Base-by-base conservation (phyloP, 139 green algal genomes). In the Desmodesmus armatus region DNA sequence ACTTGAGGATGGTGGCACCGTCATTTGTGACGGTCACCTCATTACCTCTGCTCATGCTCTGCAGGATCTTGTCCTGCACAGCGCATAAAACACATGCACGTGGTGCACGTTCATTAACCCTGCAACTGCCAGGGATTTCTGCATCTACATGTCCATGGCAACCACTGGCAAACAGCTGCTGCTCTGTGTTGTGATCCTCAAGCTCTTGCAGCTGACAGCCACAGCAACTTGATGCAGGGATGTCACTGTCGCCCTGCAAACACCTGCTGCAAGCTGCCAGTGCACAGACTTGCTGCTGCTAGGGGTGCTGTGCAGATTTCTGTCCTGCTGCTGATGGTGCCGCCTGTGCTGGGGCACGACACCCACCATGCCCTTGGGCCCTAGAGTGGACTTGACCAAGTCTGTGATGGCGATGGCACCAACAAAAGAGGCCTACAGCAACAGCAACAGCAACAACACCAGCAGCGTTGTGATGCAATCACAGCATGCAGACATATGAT, bases 21-120 rank as follows among this genome's bases (percentile, higher is more conserved):
- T 99, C 98, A 70, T 99, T 99, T 15, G 98, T 99, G 2, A 99
- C 96, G 11, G 95, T 98, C 5, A 99, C 91, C 23, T 96, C 86
- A 35, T 96, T 81, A 3, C 93, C 94, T 0, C 96, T 85, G n/a
- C 92, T 87, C 89, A 98, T 94, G 81, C 94, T 98, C 80, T 99
- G 80, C 80, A 99, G 89, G 75, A 99, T 99, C 85, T 99, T 99
- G 90, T 99, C 98, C 95, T 98, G 91, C 80, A 85, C 6, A n/a
- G 67, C 29, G 78, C 82, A 75, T 37, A 31, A 11, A 67, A 55
- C 15, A 47, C 19, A 51, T 40, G 44, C 6, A 31, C 70, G n/a
- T 67, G 74, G 7, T 9, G n/a, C 39, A 66, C 9, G 7, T 11
- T 9, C 40, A 81, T 66, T 55, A 7, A 13, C 17, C 35, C 66